Base-by-base conservation (phyloP, 208 protist species). In the Angomonas ambiguus region DNA sequence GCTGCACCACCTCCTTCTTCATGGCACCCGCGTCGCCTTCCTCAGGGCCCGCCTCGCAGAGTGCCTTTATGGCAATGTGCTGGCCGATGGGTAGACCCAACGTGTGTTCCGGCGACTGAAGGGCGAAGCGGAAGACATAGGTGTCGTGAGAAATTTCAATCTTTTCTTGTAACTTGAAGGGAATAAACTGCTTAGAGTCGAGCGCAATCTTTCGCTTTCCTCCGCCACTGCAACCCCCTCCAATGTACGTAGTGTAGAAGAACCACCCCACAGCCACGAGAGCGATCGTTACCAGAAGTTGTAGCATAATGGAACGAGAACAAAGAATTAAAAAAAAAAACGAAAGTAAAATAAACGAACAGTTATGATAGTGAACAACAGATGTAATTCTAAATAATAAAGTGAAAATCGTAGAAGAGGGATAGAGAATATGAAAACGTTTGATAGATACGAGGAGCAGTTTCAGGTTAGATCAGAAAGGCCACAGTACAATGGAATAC, bases 81-180 rank as follows among this genome's bases (percentile, higher is more conserved):
- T 93, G 74, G 13, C 90, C 90, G 32, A 92, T 78, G 1, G 90
- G 90, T 42, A 96, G 82, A 18, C 87, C 90, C n/a, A 96, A 76
- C 41, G 42, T 65, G 57, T 87, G 75, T 25, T 63, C 49, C 30
- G 62, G 66, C 18, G 59, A 53, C 18, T 79, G 69, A 11, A 96
- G 76, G 27, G 85, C 87, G 55, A 96, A 96, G 64, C 85, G 85
- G 69, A 93, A 95, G 67, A 95, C 76, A 63, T 71, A 84, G 2
- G 71, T 79, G 69, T 95, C 83, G 56, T 82, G 85, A 59, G 62
- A 85, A 51, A 95, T 75, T 41, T 74, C 66, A n/a, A 72, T 87
- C 25, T 77, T 76, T 56, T 87, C 55, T 1, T 76, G 71, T 10
- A 95, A 72, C 38, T 71, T 72, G 48, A 92, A 86, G 18, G 69